phyloP scores from a whole-genome alignment of 179 eudicot species.

The Spergularia azorica region DNA sequence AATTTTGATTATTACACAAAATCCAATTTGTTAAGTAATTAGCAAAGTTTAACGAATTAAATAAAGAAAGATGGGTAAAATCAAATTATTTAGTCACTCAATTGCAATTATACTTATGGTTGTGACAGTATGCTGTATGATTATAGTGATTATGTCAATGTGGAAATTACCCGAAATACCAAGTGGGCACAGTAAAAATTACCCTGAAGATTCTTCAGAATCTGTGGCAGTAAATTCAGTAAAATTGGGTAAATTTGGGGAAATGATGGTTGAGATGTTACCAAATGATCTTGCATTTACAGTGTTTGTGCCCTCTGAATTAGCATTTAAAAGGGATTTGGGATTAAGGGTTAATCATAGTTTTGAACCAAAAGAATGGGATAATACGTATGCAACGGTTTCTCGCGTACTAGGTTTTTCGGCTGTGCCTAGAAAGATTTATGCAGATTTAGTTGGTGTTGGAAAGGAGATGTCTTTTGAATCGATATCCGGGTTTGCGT shows the following conservation, averaged over 20 bases:
- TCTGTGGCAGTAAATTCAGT: background rate
- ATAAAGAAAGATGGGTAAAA: conserved; percentile 20
- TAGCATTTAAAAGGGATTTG: conserved; percentile 62
- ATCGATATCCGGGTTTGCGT: conserved; percentile 41
- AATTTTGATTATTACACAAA: too few relatives aligned
- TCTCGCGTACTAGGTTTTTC: conserved; percentile 81
- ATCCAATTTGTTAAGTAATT: too few relatives aligned
- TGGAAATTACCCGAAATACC: conserved; percentile 35
- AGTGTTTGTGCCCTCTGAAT: conserved; percentile 70
- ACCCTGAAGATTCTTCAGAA: conserved; percentile 6
- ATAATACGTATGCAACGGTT: conserved; percentile 61
- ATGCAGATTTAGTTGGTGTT: conserved; percentile 32
- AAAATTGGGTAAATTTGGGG: conserved; percentile 55
- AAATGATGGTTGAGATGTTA: conserved; percentile 69
- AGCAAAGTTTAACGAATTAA: background rate
- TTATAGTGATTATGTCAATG: conserved; percentile 32
- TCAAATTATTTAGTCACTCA: conserved; percentile 28
- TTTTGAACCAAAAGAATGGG: conserved; percentile 38
- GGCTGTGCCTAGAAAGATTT: conserved; percentile 60
- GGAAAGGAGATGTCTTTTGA: conserved; percentile 35
- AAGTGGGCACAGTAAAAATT: background rate
- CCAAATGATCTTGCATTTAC: conserved; percentile 84
- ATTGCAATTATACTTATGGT: conserved; percentile 18
- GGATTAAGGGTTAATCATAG: conserved; percentile 45
- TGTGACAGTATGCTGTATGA: conserved; percentile 31